These are phyloP conservation scores for Pythium periplocum DNA, from an alignment of 352 stramenopile species.

Conservation along the genomic window DNA sequence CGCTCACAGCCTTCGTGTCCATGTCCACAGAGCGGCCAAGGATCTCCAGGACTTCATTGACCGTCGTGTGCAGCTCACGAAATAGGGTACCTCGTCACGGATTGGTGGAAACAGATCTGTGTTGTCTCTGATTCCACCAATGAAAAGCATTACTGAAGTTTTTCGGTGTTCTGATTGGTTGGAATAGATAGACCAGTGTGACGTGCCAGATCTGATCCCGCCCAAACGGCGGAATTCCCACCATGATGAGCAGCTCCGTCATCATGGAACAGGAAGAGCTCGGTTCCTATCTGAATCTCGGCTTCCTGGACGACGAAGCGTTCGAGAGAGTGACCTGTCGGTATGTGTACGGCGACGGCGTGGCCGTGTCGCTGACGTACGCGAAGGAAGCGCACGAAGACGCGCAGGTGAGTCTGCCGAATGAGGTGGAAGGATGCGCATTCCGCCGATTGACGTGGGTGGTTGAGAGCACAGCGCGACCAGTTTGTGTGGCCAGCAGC, in stretches of 20 bases:
- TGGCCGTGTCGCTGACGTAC: constrained; percentile 69
- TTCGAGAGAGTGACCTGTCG: constrained; percentile 59
- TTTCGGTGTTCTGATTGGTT: not conserved
- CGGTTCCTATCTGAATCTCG: not conserved
- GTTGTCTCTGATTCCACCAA: constrained; percentile 3
- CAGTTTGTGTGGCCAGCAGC: constrained; percentile 70
- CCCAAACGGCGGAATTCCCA: not conserved
- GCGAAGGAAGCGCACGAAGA: constrained; percentile 52
- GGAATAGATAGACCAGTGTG: not conserved
- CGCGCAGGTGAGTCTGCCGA: constrained; percentile 22
- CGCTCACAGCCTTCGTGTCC: not conserved
- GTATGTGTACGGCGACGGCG: constrained; percentile 49
- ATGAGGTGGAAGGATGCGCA: constrained; percentile 9
- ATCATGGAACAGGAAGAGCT: constrained; percentile 13
- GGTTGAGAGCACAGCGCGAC: constrained; percentile 25
- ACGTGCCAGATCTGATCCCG: not conserved
- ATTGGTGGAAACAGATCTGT: constrained; percentile 10
- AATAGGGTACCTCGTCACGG: constrained; percentile 9
- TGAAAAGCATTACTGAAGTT: not conserved
- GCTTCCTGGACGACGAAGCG: constrained; percentile 8
- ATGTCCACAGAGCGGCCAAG: constrained; percentile 48
- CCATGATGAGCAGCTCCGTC: constrained; percentile 4
- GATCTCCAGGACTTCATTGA: constrained; percentile 77
- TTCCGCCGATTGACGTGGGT: not conserved
- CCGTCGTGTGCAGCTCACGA: constrained; percentile 50